Conservation (phyloP, 495 filamentous ascomycete species). For the Amniculicola lignicola region DNA sequence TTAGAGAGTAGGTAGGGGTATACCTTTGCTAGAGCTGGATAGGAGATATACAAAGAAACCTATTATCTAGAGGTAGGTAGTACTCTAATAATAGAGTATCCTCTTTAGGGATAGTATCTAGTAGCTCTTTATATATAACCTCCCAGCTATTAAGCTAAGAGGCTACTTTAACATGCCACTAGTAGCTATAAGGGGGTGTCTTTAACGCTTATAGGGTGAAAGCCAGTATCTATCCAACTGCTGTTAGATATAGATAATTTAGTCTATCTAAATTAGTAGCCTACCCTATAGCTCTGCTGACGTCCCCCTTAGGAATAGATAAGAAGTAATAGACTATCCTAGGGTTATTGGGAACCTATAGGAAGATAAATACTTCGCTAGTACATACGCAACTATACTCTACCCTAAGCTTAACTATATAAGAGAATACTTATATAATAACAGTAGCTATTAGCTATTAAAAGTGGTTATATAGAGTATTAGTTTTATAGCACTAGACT, state of each 20-base stretch:
- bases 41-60: conserved; percentile 22
- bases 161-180: conserved; percentile 16
- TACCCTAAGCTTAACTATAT: conserved; percentile 29
- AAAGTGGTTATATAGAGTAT: conserved; percentile 15
- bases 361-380: conserved; percentile 32
- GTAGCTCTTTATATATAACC: conserved; percentile 25
- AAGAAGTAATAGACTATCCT: conserved; percentile 30
- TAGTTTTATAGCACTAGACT: conserved; percentile 22
- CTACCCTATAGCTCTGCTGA: conserved; percentile 21
- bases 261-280: conserved; percentile 9
- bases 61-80: conserved; percentile 14
- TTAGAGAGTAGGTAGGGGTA: background rate
- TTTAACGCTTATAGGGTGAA: conserved; percentile 28
- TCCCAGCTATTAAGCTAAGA: conserved; percentile 24
- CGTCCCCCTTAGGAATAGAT: conserved; percentile 32
- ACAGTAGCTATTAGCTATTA: conserved; percentile 27
- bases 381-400: conserved; percentile 33
- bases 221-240: conserved; percentile 29
- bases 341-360: conserved; percentile 30
- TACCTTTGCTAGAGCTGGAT: conserved; percentile 16
- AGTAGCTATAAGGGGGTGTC: conserved; percentile 14
- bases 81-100: conserved; percentile 28
- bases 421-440: conserved; percentile 34
- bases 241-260: conserved; percentile 33
- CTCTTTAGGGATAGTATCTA: conserved; percentile 14